Evolutionary conservation across 2,329 filamentous ascomycete species (phyloP), one percentile per base, ranked within the genome.

Genomic region (Pseudonectria buxi): DNA sequence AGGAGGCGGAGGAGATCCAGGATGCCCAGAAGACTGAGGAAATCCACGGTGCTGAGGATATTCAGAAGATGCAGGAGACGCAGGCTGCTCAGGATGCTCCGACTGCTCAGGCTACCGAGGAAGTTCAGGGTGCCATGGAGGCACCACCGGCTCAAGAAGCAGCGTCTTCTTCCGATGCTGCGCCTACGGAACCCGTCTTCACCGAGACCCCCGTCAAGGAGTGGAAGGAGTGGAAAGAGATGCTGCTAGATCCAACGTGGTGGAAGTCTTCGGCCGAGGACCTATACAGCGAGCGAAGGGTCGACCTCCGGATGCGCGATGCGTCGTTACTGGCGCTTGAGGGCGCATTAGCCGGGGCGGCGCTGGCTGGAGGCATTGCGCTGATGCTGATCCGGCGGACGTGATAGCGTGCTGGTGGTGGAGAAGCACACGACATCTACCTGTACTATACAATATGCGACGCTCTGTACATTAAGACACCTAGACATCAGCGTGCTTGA

Each of bases 271-370:
- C 63, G 4, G 48, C 74, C 5, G 51, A 63, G 27, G 80, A 86
- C 44, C 58, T 86, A 12, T 76, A 72, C 60, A 86, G 82, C 58
- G 78, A 86, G 37, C 69, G 78, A 46, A 64, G 62, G 41, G 65
- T 87, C 50, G 66, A 72, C 32, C 51, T 86, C 42, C 74, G 74
- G 28, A 84, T 85, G 67, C 72, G 76, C 34, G 83, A 89, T 50
- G 63, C 83, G 24, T 86, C 83, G 3, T 60, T 81, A n/a, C 64
- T 85, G 46, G 80, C 75, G 32, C 61, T 86, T 25, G 76, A 88
- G 59, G 75, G 82, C 36, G 78, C 74, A 7, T 69, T 76, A 18
- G 72, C 76, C 1, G 83, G 84, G n/a, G 82, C 78, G 10, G 68
- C 71, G 0, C 46, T 83, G 12, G 73, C 72, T 34, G 73, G 71